Evolutionary conservation across 148 eudicot species (phyloP).

Genomic region (Limonium bicolor): DNA sequence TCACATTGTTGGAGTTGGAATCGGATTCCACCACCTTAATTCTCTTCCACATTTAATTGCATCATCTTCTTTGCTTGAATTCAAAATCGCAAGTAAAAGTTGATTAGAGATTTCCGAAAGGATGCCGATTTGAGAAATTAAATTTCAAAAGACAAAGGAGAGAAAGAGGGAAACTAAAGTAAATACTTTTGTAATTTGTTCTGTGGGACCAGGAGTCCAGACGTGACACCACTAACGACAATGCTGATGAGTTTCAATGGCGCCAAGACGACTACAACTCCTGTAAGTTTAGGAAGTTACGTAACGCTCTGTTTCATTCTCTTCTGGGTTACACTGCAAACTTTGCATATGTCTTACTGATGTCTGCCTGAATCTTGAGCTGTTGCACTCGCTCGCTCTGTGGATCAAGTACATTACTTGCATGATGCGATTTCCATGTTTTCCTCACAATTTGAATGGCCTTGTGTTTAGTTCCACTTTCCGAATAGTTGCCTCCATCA

Average conservation of each 20-base stretch:
- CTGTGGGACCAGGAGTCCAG: constrained; percentile 23
- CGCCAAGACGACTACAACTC: constrained; percentile 15
- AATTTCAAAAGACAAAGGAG: neutral
- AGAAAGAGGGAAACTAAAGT: neutral
- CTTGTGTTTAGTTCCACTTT: too few species aligned
- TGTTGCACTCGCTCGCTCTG: neutral
- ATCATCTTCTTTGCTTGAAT: neutral
- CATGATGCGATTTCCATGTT: neutral
- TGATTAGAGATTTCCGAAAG: neutral
- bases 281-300: constrained; percentile 30
- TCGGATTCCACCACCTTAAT: neutral
- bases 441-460: too few species aligned
- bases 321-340: neutral
- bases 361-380: neutral
- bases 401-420: neutral
- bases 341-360: neutral
- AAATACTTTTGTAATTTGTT: neutral
- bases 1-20: neutral
- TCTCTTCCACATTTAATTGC: neutral
- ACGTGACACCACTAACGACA: constrained; percentile 21
- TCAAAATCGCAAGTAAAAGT: neutral
- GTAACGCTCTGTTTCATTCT: neutral
- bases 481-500: too few species aligned
- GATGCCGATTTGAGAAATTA: neutral
- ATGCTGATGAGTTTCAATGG: constrained; percentile 21